These are phyloP conservation scores for Forsythia suspensa DNA, from an alignment of 257 asterid genomes.

Conservation along the genomic window DNA sequence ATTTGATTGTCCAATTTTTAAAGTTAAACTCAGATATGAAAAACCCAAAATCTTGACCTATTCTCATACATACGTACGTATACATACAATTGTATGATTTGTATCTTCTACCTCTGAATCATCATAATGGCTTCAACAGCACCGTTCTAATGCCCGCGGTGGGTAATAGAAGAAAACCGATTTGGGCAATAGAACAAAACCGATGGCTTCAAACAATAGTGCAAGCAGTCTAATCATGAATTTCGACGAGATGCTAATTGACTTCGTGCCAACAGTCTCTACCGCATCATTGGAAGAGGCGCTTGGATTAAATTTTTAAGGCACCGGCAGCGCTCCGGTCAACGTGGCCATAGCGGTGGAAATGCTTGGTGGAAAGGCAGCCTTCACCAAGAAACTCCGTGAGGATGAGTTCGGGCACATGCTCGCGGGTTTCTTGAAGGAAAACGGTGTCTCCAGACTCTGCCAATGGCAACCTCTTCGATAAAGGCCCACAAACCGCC, in stretches of 20 bases:
- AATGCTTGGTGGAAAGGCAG: conserved; percentile 73
- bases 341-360: conserved; percentile 92
- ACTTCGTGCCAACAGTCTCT: conserved; percentile 88
- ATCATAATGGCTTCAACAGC: neutral
- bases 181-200: neutral
- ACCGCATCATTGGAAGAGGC: conserved; percentile 93
- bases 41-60: too few relatives aligned
- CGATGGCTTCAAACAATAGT: neutral
- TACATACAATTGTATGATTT: neutral
- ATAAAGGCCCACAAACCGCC: conserved; percentile 85
- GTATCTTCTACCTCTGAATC: neutral
- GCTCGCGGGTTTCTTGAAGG: conserved; percentile 81
- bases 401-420: conserved; percentile 94
- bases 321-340: conserved; percentile 97
- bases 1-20: too few relatives aligned
- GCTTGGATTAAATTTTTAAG: conserved; percentile 66
- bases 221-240: conserved; percentile 55
- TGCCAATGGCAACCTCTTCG: conserved; percentile 71
- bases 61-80: neutral
- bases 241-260: conserved; percentile 95
- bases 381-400: conserved; percentile 82
- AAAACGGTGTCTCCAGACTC: conserved; percentile 54
- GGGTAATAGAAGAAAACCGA: too few relatives aligned
- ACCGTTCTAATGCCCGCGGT: too few relatives aligned
- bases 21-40: too few relatives aligned